Evolutionary conservation across 1,284 basidiomycete genomes (phyloP).

Genomic region (Volvariella volvacea): DNA sequence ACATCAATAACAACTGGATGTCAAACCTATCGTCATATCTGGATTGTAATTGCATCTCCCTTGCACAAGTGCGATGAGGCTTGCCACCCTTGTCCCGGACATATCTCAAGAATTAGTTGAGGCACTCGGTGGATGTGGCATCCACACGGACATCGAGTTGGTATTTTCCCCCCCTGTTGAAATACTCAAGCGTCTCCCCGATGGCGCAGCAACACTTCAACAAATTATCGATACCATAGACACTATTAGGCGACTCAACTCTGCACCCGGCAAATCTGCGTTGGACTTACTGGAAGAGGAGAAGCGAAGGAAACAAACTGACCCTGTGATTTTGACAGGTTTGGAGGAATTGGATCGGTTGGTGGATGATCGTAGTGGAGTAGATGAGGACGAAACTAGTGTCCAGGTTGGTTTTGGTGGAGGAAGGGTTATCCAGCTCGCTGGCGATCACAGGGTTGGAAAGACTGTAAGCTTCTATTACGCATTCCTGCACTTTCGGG

Average conservation of each 20-base stretch:
- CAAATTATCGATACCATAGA: slow-evolving; percentile 37
- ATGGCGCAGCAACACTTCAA: slow-evolving; percentile 36
- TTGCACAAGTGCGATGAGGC: slow-evolving; percentile 23
- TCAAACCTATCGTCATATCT: not conserved
- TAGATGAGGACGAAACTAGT: no score
- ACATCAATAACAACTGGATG: slow-evolving; percentile 1
- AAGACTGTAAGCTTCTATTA: slow-evolving; percentile 48
- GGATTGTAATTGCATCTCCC: no score
- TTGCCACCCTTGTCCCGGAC: slow-evolving; percentile 25
- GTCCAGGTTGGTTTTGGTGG: slow-evolving; percentile 30
- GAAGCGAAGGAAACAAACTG: slow-evolving; percentile 4
- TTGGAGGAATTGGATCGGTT: slow-evolving; percentile 42
- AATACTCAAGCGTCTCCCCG: slow-evolving; percentile 43
- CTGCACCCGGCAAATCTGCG: slow-evolving; percentile 36
- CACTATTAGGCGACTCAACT: slow-evolving; percentile 30
- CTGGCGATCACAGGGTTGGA: slow-evolving; percentile 53
- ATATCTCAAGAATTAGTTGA: slow-evolving; percentile 24
- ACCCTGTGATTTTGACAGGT: slow-evolving; percentile 28
- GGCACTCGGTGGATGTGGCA: slow-evolving; percentile 33
- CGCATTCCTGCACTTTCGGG: no score
- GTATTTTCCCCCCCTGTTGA: slow-evolving; percentile 44
- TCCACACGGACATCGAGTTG: slow-evolving; percentile 52
- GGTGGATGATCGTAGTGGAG: slow-evolving; percentile 24
- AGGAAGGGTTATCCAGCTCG: slow-evolving; percentile 53
- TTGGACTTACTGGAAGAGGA: slow-evolving; percentile 29